Evolutionary conservation across 768 basidiomycete species (phyloP), one percentile per base, ranked within the genome.

Genomic region (Mrakia hoshinonis): DNA sequence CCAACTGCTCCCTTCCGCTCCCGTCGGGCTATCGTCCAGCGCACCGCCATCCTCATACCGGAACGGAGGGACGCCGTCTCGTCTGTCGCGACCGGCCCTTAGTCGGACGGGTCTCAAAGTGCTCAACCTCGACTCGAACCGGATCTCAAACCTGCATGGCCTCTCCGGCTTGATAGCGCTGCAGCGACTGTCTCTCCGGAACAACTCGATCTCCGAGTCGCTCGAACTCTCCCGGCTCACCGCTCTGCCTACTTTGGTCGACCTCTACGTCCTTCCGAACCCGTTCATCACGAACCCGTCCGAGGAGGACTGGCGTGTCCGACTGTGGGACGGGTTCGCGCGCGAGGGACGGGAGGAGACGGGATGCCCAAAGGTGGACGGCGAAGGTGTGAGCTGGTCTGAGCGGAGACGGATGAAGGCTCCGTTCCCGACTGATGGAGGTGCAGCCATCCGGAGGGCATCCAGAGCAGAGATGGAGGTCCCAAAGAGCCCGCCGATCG

Each of bases 301-400:
- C 48, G 89, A 85, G 73, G 83, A 89, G 68, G 84, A 84, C 49
- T 91, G 90, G 79, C 84, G 93, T 22, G 78, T 89, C 43, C 82
- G 85, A 29, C 90, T 92, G 78, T 94, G 94, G 77, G 86, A 88
- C 70, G 85, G 85, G 76, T 97, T 97, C 78, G 86, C 84, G 80
- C 86, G 86, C 75, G 94, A 96, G 81, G 87, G 87, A n/a, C 90
- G 87, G 80, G 74, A 74, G 4, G 81, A 80, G 55, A 31, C n/a
- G 11, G 39, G 38, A 13, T 58, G 48, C 11, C 83, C 95, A 29
- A 79, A 81, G n/a, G 79, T 97, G 46, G 93, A 97, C 76, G 91
- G 91, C 61, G 74, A 72, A 24, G 70, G 73, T 3, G 76, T 75
- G 24, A 76, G 66, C 4, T 80, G 79, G 79, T 61, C 54, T 13